Base-by-base conservation (phyloP, 768 basidiomycete species). In the Glaciozyma antarctica region DNA sequence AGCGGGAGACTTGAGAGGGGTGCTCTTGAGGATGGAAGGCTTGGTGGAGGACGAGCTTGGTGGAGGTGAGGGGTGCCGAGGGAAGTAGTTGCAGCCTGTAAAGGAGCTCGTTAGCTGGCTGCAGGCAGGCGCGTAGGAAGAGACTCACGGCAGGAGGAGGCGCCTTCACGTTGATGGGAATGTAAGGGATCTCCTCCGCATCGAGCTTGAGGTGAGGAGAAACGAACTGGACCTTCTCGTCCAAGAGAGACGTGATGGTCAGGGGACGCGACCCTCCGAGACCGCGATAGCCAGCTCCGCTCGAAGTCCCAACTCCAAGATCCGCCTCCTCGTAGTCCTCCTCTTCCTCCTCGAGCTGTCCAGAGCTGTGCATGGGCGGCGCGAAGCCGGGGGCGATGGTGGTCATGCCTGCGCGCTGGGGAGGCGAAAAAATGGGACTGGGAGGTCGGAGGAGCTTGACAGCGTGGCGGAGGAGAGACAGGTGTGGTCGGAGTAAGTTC, bases 141-240 rank as follows among this genome's bases (percentile, higher is more conserved):
- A 15, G 53, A 52, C 51, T 28, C 28, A 28, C 16, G 28, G 53
- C 3, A 16, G 16, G 53, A 10, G 28, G 10, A 13, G 24, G n/a
- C 53, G 30, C 28, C 19, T 54, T 26, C 8, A 47, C 44, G 58
- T 71, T 70, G 60, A 70, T 55, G 41, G 72, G 68, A 41, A 49
- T 41, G 62, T 71, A 73, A 10, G 70, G 67, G 17, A 71, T 55
- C 28, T 61, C 52, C 30, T 73, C 65, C 22, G 60, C 62, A 13
- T 28, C 52, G 1, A 24, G 8, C 6, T 21, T 47, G 0, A 2
- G 2, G 26, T 28, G 55, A 9, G 55, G 49, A 4, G 45, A 28
- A 10, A 63, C 63, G 30, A 69, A 73, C 30, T 56, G 21, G 43
- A 71, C 24, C 9, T 63, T 63, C 3, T 61, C 47, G 21, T 67